Conservation (phyloP, 805 yeast species). For the Candida takata region DNA sequence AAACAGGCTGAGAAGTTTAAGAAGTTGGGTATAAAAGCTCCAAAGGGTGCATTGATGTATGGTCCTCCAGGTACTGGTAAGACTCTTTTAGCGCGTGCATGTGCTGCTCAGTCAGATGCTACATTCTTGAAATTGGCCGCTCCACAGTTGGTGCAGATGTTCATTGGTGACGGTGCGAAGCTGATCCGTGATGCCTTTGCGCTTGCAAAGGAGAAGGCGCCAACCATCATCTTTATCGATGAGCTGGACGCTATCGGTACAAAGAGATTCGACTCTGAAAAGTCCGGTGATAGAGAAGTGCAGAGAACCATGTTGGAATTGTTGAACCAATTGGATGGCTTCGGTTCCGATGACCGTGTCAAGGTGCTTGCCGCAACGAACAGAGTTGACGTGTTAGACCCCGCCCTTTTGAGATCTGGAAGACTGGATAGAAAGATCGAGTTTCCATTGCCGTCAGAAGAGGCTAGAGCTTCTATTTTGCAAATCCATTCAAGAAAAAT, state of each 20-base stretch:
- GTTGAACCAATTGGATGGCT: constrained; percentile 95
- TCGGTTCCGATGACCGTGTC: constrained; percentile 94
- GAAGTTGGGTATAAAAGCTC: constrained; percentile 91
- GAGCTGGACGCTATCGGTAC: constrained; percentile 99
- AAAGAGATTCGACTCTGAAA: constrained; percentile 94
- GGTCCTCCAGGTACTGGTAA: constrained; percentile 99
- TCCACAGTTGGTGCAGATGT: constrained; percentile 97
- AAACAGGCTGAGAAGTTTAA: constrained; percentile 96
- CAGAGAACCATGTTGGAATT: constrained; percentile 99
- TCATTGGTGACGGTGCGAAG: constrained; percentile 98
- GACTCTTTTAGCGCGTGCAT: constrained; percentile 93
- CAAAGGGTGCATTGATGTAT: constrained; percentile 96
- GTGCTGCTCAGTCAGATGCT: constrained; percentile 98
- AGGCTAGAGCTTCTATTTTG: constrained; percentile 92
- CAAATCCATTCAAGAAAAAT: constrained; percentile 97
- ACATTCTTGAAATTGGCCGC: constrained; percentile 95
- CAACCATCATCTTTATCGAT: constrained; percentile 95
- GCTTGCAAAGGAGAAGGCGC: constrained; percentile 95
- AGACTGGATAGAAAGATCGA: constrained; percentile 97
- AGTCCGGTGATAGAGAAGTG: constrained; percentile 96
- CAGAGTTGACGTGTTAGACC: constrained; percentile 96
- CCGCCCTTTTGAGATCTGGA: constrained; percentile 96
- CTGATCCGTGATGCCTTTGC: constrained; percentile 96
- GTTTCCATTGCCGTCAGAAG: constrained; percentile 96
- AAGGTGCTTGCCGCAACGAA: constrained; percentile 97